These are phyloP conservation scores for Lasiodiplodia gonubiensis DNA, from an alignment of 2,329 filamentous ascomycete species.

Conservation along the genomic window DNA sequence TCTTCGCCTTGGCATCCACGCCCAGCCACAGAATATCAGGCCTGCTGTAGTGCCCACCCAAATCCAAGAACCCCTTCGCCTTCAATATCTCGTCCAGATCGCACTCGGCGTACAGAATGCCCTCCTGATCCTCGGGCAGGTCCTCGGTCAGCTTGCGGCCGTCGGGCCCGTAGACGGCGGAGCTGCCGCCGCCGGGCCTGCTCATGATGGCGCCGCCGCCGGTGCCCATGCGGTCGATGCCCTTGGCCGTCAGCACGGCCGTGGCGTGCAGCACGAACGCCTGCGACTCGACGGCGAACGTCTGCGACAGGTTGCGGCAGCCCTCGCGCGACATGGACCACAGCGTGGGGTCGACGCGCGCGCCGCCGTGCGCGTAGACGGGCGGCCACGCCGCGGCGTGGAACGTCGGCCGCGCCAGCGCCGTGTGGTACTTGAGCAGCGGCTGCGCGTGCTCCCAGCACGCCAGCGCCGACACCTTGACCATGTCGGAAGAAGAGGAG, in stretches of 20 bases:
- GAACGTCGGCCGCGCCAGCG: constrained; percentile 46
- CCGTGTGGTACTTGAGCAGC: constrained; percentile 52
- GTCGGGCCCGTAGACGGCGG: constrained; percentile 60
- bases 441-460: constrained; percentile 53
- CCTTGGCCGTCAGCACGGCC: constrained; percentile 53
- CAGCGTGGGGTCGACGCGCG: not conserved
- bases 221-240: constrained; percentile 52
- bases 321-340: constrained; percentile 23
- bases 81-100: constrained; percentile 53
- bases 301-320: constrained; percentile 55
- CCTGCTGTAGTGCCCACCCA: constrained; percentile 32
- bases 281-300: constrained; percentile 63
- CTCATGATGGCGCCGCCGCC: constrained; percentile 49
- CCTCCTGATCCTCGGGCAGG: constrained; percentile 50
- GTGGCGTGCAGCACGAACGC: constrained; percentile 62
- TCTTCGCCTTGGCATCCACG: constrained; percentile 6
- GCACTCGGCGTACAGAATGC: constrained; percentile 59
- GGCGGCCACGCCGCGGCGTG: constrained; percentile 52
- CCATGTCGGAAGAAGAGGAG: not conserved
- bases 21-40: constrained; percentile 25
- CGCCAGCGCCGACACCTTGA: constrained; percentile 39
- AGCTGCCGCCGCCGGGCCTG: constrained; percentile 53
- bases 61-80: constrained; percentile 53
- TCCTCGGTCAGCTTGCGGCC: constrained; percentile 54
- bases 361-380: constrained; percentile 9